Evolutionary conservation across 2,329 filamentous ascomycete species (phyloP).

Genomic region (Zalaria sp.): DNA sequence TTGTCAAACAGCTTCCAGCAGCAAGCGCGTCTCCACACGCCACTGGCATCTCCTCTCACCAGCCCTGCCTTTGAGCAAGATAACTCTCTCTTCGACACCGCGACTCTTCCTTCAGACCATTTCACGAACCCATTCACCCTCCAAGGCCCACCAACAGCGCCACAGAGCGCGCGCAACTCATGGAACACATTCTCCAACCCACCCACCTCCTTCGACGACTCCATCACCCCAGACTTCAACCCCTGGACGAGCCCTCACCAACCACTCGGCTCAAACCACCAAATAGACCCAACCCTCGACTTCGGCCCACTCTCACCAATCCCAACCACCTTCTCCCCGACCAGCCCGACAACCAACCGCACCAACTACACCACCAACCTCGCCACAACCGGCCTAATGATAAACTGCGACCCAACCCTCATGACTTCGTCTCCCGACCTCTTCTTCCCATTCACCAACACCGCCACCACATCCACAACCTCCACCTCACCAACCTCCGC

Average conservation of each 20-base stretch:
- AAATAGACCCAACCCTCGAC: no score
- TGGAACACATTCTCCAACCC: background rate
- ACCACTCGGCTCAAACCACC: no score
- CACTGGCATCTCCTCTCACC: conserved; percentile 2
- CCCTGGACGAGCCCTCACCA: background rate
- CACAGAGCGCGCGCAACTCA: background rate
- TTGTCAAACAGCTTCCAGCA: background rate
- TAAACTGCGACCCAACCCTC: conserved; percentile 17
- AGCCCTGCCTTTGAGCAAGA: conserved; percentile 4
- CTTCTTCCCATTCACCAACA: no score
- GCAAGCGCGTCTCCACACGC: background rate
- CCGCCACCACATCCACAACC: no score
- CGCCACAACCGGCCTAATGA: conserved; percentile 13
- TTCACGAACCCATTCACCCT: background rate
- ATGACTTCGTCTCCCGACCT: conserved; percentile 4
- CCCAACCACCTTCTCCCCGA: no score
- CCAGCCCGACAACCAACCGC: no score
- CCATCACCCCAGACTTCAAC: conserved; percentile 2
- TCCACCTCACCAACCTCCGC: no score
- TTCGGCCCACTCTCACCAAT: no score
- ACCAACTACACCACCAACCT: no score
- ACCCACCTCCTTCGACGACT: background rate
- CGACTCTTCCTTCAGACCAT: no score
- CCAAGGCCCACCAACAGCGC: background rate
- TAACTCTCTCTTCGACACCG: background rate